Conservation (phyloP, 106 monocot species). For the Acorus calamus region DNA sequence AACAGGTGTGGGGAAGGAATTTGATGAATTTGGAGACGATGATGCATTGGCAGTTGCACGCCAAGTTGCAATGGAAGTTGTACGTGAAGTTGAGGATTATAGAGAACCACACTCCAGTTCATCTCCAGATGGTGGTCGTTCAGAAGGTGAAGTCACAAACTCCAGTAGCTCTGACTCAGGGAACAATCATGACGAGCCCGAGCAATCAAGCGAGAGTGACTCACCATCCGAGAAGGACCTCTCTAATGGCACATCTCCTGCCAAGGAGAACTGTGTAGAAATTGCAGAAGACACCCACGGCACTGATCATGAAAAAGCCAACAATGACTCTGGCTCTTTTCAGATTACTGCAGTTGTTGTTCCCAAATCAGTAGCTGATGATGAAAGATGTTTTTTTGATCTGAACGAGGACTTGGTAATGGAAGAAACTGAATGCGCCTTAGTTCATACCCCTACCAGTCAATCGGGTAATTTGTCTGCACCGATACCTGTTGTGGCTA, state of each 20-base stretch:
- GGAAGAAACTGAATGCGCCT: background rate
- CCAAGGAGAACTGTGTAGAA: background rate
- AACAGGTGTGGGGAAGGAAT: conserved; percentile 17
- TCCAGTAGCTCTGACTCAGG: background rate
- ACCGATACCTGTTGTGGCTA: conserved; percentile 2
- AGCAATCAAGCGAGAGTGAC: background rate
- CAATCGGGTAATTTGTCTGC: conserved; percentile 1
- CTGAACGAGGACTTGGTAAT: conserved; percentile 6
- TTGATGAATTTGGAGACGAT: conserved; percentile 7
- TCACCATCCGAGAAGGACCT: background rate
- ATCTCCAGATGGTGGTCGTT: conserved; percentile 3
- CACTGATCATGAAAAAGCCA: conserved; percentile 1
- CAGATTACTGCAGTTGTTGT: background rate
- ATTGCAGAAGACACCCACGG: background rate
- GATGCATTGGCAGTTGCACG: conserved; percentile 16
- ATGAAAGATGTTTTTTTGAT: conserved; percentile 7
- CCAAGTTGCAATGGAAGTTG: conserved; percentile 10
- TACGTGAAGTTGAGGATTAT: conserved; percentile 9
- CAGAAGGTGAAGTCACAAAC: background rate
- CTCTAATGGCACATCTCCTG: conserved; percentile 2
- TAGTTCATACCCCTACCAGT: background rate
- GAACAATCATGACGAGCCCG: background rate
- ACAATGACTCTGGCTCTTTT: background rate
- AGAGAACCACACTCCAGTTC: conserved; percentile 15
- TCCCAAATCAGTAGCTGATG: background rate